phyloP scores from a whole-genome alignment of 352 stramenopile genomes.

The Pythium volutum region DNA sequence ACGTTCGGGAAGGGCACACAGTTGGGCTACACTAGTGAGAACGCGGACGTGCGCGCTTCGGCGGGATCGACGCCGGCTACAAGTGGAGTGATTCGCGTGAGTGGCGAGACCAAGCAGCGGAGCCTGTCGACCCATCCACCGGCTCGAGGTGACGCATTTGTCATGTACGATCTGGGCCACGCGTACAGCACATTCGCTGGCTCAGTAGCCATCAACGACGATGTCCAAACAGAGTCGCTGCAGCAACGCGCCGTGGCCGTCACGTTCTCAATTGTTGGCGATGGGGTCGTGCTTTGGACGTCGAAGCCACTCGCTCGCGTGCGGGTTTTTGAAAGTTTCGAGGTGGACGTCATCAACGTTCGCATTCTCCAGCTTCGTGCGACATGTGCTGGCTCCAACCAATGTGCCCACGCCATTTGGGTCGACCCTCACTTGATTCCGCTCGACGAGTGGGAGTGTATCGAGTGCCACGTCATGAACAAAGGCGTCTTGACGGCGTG shows the following conservation, averaged over 20 bases:
- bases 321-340: slow-evolving; percentile 45
- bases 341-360: slow-evolving; percentile 52
- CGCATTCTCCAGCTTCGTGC: slow-evolving; percentile 77
- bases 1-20: slow-evolving; percentile 72
- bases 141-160: slow-evolving; percentile 62
- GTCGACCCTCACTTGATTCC: slow-evolving; percentile 68
- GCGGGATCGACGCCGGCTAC: slow-evolving; percentile 13
- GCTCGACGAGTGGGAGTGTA: slow-evolving; percentile 71
- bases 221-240: slow-evolving; percentile 53
- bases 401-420: slow-evolving; percentile 79
- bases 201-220: slow-evolving; percentile 74
- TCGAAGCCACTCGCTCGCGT: slow-evolving; percentile 55
- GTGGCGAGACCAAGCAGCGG: slow-evolving; percentile 61
- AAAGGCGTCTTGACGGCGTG: slow-evolving; percentile 54
- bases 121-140: slow-evolving; percentile 81
- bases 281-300: slow-evolving; percentile 70
- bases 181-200: slow-evolving; percentile 55
- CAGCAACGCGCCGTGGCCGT: slow-evolving; percentile 53
- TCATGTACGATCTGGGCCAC: slow-evolving; percentile 77
- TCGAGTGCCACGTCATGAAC: slow-evolving; percentile 65
- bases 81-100: slow-evolving; percentile 46
- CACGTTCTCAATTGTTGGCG: slow-evolving; percentile 68
- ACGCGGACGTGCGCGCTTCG: slow-evolving; percentile 5
- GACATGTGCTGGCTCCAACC: slow-evolving; percentile 69
- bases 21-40: slow-evolving; percentile 70